Percentiles rank a stretch among this genome's conserved stretches.
Conservation (phyloP, 495 filamentous ascomycete species). For the Daldinia vernicosa region DNA sequence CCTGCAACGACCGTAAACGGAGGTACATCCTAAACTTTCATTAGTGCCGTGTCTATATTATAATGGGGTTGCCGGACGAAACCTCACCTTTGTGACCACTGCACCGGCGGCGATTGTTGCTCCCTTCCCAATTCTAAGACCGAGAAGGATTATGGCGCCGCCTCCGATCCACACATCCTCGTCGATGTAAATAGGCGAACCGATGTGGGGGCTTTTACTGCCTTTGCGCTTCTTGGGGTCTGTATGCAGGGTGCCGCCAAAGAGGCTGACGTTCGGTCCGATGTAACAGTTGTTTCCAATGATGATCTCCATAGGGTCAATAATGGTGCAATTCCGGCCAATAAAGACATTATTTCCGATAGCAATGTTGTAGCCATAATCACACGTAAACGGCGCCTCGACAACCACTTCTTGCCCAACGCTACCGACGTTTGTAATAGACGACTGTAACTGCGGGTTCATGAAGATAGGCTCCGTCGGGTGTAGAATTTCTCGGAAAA, state of each 20-base stretch:
- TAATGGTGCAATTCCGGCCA: conserved; percentile 84
- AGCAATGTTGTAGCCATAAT: conserved; percentile 94
- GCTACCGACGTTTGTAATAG: conserved; percentile 64
- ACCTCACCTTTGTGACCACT: conserved; percentile 83
- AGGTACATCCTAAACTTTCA: conserved; percentile 59
- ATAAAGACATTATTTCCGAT: conserved; percentile 90
- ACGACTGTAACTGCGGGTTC: conserved; percentile 56
- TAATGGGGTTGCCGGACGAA: background rate
- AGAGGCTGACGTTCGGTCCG: conserved; percentile 87
- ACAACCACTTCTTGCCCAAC: conserved; percentile 82
- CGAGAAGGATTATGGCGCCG: conserved; percentile 83
- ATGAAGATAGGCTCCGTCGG: conserved; percentile 60
- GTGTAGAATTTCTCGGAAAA: conserved; percentile 77
- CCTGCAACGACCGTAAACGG: conserved; percentile 68
- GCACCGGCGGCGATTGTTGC: conserved; percentile 84
- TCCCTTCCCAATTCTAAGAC: conserved; percentile 82
- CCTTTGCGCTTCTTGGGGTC: conserved; percentile 81
- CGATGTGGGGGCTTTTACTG: conserved; percentile 74
- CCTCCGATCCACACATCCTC: conserved; percentile 89
- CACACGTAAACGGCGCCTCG: conserved; percentile 90
- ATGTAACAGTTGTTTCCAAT: conserved; percentile 86
- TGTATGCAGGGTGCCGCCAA: conserved; percentile 76
- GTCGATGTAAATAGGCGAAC: conserved; percentile 79
- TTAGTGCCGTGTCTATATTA: conserved; percentile 4
- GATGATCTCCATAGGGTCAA: conserved; percentile 75